phyloP scores from a whole-genome alignment of 2,329 filamentous ascomycete species.

The Cladorrhinum sp. region DNA sequence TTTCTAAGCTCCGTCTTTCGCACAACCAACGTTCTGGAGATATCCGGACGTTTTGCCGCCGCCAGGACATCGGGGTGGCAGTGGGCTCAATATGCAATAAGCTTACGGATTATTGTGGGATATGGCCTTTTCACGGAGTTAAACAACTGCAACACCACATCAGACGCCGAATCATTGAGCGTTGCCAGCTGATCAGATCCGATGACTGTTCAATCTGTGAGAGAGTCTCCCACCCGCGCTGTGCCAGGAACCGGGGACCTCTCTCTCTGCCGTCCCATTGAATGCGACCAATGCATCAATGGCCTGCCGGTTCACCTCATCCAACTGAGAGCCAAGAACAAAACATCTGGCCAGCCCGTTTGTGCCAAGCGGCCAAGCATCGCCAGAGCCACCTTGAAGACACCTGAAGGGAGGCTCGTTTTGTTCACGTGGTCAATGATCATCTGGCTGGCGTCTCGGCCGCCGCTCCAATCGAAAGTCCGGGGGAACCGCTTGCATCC shows the following conservation, averaged over 20 bases:
- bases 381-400: neutral
- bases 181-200: constrained; percentile 5
- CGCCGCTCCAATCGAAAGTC: constrained; percentile 11
- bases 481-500: constrained; percentile 27
- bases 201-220: neutral
- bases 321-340: neutral
- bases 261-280: neutral
- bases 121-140: neutral
- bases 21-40: constrained; percentile 1
- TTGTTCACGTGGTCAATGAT: constrained; percentile 23
- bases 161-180: constrained; percentile 1
- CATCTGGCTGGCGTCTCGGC: constrained; percentile 16
- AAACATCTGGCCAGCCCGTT: constrained; percentile 1
- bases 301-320: too few species aligned
- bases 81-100: neutral
- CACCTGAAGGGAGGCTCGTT: constrained; percentile 10
- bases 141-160: neutral
- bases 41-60: neutral
- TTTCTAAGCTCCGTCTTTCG: neutral
- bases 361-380: constrained; percentile 5
- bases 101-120: neutral
- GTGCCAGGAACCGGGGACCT: neutral
- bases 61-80: neutral
- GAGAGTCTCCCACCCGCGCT: neutral
- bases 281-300: neutral